Evolutionary conservation across 2,329 filamentous ascomycete genomes (phyloP).

Genomic region (Sclerotinia minor): DNA sequence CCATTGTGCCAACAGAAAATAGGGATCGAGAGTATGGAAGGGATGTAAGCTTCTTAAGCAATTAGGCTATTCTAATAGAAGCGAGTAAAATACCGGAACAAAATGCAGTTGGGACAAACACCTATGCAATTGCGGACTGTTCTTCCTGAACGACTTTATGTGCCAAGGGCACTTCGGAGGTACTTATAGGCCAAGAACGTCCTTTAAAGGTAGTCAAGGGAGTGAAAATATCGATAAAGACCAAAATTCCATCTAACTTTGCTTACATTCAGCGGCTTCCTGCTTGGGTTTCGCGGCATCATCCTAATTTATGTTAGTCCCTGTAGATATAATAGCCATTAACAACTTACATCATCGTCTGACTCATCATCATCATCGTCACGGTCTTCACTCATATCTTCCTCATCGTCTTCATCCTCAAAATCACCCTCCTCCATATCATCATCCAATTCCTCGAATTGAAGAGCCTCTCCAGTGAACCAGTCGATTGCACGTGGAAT

Average conservation of each 20-base stretch:
- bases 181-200: constrained; percentile 13
- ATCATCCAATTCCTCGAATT: constrained; percentile 89
- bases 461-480: constrained; percentile 98
- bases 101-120: constrained; percentile 31
- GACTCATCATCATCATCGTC: constrained; percentile 73
- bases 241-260: constrained; percentile 61
- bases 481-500: constrained; percentile 98
- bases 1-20: constrained; percentile 29
- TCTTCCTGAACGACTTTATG: constrained; percentile 19
- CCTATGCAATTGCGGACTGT: constrained; percentile 32
- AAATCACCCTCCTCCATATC: constrained; percentile 80
- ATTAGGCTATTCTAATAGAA: constrained; percentile 41
- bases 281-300: constrained; percentile 89
- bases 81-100: constrained; percentile 30
- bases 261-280: constrained; percentile 94
- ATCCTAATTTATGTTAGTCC: constrained; percentile 57
- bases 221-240: constrained; percentile 16
- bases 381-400: constrained; percentile 82
- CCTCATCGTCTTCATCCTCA: constrained; percentile 84
- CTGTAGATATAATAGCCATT: constrained; percentile 4
- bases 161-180: constrained; percentile 26
- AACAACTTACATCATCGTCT: constrained; percentile 67
- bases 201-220: constrained; percentile 7
- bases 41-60: constrained; percentile 32
- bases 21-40: constrained; percentile 27